Evolutionary conservation across 352 stramenopile genomes (phyloP), one percentile per base, ranked within the genome.

Genomic region (Thalassiosira hispida): DNA sequence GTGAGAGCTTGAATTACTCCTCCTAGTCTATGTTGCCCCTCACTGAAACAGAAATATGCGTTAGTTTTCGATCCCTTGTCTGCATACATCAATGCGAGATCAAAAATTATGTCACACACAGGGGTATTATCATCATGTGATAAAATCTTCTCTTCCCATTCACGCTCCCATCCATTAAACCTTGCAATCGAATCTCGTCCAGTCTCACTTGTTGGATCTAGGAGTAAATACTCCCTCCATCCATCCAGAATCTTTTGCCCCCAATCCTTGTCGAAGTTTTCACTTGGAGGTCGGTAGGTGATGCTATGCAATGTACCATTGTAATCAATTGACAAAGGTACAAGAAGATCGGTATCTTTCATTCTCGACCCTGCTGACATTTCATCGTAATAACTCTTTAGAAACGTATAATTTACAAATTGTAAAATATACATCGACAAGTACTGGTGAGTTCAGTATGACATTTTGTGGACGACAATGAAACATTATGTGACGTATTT

Each of bases 1-100:
- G 18, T 53, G 6, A 53, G n/a, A 7, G 44, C 44, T 53, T 53
- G 44, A 20, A 53, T 16, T 16, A 53, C n/a, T 18, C 6, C 44
- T 18, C 44, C 44, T 20, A 53, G 44, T 8, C 44, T 5, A 16
- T 53, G 44, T 53, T 53, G 44, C 3, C 44, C 44, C n/a, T 53
- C 44, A 20, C 7, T 23, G 6, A 5, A 53, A 5, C 6, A 23
- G 44, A 53, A 16, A 53, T 53, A 53, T 23, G n/a, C 44, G 3
- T 53, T 53, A 53, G 6, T n/a, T 16, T 53, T n/a, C 5, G 44
- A 53, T 53, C 44, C 44, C 7, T 53, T 53, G 3, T 53, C n/a
- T 5, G 44, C 44, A 53, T 53, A 53, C 12, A 53, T 5, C 6
- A 5, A 20, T 18, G 6, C 12, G n/a, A 53, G 44, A 4, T 53